These are phyloP conservation scores for Torulaspora microellipsoides DNA, from an alignment of 805 yeast species.

Conservation along the genomic window DNA sequence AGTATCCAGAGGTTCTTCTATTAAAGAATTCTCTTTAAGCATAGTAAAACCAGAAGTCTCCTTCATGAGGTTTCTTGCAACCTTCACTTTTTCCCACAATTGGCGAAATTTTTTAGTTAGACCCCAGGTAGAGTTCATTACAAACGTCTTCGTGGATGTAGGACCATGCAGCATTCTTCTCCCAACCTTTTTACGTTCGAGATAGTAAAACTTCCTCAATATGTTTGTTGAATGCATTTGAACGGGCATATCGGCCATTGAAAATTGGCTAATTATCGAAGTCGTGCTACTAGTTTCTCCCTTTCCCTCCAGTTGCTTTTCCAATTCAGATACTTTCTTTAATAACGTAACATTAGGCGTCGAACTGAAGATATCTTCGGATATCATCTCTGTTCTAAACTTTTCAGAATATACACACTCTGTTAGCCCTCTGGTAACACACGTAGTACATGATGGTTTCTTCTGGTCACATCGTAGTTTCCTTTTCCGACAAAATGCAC, in stretches of 20 bases:
- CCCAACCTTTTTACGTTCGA: slow-evolving; percentile 22
- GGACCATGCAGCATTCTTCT: slow-evolving; percentile 30
- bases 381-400: not conserved
- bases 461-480: slow-evolving; percentile 30
- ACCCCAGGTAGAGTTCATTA: slow-evolving; percentile 15
- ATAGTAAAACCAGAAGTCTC: slow-evolving; percentile 12
- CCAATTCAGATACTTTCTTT: slow-evolving; percentile 7
- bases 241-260: not conserved
- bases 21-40: slow-evolving; percentile 18
- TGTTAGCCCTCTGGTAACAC: slow-evolving; percentile 16
- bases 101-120: slow-evolving; percentile 17
- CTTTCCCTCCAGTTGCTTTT: slow-evolving; percentile 4
- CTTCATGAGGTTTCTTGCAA: slow-evolving; percentile 26
- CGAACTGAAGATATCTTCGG: not conserved
- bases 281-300: not conserved
- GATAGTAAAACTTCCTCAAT: slow-evolving; percentile 10
- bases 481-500: slow-evolving; percentile 28
- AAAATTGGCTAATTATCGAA: not conserved
- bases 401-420: slow-evolving; percentile 20
- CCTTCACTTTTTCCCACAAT: slow-evolving; percentile 26
- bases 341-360: slow-evolving; percentile 2
- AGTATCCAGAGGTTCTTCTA: slow-evolving; percentile 10
- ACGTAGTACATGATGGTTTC: slow-evolving; percentile 28
- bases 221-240: slow-evolving; percentile 11
- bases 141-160: slow-evolving; percentile 25